Evolutionary conservation across 129 eudicot species (phyloP), one percentile per base, ranked within the genome.

Genomic region (Helianthus tuberosus): DNA sequence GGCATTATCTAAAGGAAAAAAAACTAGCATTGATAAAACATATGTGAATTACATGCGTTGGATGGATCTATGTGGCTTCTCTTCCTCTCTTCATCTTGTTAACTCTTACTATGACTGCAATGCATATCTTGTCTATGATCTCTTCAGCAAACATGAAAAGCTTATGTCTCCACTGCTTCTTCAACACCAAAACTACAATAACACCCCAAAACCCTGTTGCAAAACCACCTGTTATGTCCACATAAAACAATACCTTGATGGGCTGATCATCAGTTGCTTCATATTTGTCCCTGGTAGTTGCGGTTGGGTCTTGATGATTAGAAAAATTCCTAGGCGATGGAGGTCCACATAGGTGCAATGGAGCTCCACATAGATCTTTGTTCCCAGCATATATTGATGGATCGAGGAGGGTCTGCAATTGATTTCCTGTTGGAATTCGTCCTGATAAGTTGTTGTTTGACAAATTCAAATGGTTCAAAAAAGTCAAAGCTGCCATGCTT

Each of bases 401-500:
- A 25, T 58, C 3, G 5, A 55, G 8, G 15, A 58, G 64, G 15
- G 64, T 58, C 8, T 58, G 64, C 6, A 58, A 11, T 11, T 58
- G 64, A 58, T 5, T 58, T 25, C 64, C 64, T 9, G 41, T 58
- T 25, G 64, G 64, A 25, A 58, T 58, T 58, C 0, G 39, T 3
- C 64, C 39, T 3, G 41, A 58, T 12, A 58, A 58, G 23, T 20
- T 20, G 23, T 20, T 20, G 0, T 20, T 20, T 0, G 23, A 20
- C 0, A 20, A 20, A 20, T 58, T 25, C 39, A 58, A 58, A 11
- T 11, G 38, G 38, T 36, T 55, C 14, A 55, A 55, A 23, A 47
- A 74, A 27, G 50, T 74, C 71, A 74, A n/a, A 32, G 49, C 27
- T 48, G 20, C n/a, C 10, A 58, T 58, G 64, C 64, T 58, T 11